Percentiles rank a stretch among this genome's conserved stretches.
Conservation (phyloP, 306 rosid species). For the Sicyos edulis region DNA sequence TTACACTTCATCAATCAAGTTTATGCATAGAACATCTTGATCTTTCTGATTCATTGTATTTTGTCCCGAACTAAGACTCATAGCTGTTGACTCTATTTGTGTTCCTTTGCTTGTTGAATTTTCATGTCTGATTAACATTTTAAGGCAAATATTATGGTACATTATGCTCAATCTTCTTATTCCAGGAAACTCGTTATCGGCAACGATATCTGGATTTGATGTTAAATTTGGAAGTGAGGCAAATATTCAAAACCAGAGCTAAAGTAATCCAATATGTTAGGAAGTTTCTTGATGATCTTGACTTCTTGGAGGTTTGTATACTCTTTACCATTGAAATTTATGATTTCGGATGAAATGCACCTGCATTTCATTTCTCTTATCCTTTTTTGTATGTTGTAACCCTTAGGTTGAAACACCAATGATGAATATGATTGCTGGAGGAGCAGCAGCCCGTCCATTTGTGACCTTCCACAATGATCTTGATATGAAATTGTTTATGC, state of each 20-base stretch:
- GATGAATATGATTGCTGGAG: constrained; percentile 98
- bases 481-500: constrained; percentile 75
- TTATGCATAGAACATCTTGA: not conserved
- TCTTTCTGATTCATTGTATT: not conserved
- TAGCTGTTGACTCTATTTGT: not conserved
- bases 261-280: constrained; percentile 57
- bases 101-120: not conserved
- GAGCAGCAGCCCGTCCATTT: constrained; percentile 96
- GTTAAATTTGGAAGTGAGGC: constrained; percentile 72
- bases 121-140: not conserved
- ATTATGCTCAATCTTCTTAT: not conserved
- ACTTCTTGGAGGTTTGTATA: constrained; percentile 85
- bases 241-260: constrained; percentile 72
- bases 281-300: constrained; percentile 61
- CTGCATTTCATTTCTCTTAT: constrained; percentile 11
- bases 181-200: constrained; percentile 88
- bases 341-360: not conserved
- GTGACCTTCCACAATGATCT: constrained; percentile 89
- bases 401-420: constrained; percentile 98
- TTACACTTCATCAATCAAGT: not conserved
- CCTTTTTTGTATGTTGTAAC: constrained; percentile 8
- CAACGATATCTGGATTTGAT: constrained; percentile 86
- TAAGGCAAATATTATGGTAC: not conserved
- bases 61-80: not conserved
- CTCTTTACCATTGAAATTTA: not conserved